Evolutionary conservation across 164 flowering plant species (phyloP).

Genomic region (Vitis amurensis): DNA sequence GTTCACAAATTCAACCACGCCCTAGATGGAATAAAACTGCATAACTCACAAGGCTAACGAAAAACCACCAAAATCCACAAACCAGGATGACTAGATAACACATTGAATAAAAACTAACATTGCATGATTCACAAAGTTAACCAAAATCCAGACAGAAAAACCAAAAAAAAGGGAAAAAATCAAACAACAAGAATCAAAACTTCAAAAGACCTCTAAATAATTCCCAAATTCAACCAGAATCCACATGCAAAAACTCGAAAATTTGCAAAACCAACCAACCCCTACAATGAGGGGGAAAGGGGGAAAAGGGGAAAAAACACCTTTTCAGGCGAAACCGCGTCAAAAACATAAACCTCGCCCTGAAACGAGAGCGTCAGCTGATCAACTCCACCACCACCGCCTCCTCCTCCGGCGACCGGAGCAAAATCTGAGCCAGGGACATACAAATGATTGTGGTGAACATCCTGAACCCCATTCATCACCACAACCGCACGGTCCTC

Average conservation of each 20-base stretch:
- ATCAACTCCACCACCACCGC: constrained; percentile 18
- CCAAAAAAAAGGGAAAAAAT: not conserved
- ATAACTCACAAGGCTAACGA: not conserved
- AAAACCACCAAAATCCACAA: not conserved
- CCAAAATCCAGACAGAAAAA: not conserved
- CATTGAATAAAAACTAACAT: not conserved
- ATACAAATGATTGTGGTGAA: constrained; percentile 10
- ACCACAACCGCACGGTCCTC: constrained; percentile 13
- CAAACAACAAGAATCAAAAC: constrained; percentile 1
- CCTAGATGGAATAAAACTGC: not conserved
- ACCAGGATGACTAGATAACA: no score
- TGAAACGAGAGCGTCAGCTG: constrained; percentile 62
- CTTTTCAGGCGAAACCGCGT: constrained; percentile 65
- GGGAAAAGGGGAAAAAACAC: constrained; percentile 18
- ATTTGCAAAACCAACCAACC: not conserved
- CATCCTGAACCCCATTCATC: constrained; percentile 26
- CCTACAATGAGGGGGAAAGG: not conserved
- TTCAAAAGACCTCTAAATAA: not conserved
- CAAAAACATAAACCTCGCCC: constrained; percentile 66
- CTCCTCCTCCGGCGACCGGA: constrained; percentile 5
- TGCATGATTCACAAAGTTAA: not conserved
- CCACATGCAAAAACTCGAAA: not conserved
- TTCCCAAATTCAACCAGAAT: not conserved
- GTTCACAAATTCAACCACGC: not conserved
- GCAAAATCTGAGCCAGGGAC: constrained; percentile 17